Percentiles rank a stretch among this genome's conserved stretches.
Conservation (phyloP, 2,329 filamentous ascomycete species). For the Lachnellula subtilissima region DNA sequence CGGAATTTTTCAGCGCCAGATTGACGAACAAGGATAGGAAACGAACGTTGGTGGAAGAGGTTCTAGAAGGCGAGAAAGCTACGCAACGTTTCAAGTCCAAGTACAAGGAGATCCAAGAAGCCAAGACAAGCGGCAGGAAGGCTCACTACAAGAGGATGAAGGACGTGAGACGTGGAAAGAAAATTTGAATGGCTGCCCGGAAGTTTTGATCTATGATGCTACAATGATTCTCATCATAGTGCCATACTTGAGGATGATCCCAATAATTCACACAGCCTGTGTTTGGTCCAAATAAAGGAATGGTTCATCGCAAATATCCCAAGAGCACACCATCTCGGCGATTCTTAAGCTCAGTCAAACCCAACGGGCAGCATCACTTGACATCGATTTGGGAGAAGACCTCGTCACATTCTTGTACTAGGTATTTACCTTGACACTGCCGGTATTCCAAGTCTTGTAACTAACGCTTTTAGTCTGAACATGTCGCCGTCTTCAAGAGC, state of each 20-base stretch:
- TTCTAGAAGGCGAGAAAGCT: slow-evolving; percentile 62
- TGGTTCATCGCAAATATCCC: too few relatives aligned
- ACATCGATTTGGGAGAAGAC: too few relatives aligned
- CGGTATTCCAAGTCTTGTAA: too few relatives aligned
- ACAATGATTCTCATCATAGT: not conserved
- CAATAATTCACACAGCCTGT: too few relatives aligned
- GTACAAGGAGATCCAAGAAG: slow-evolving; percentile 76
- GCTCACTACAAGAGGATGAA: slow-evolving; percentile 79
- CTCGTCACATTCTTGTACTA: too few relatives aligned
- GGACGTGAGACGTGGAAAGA: slow-evolving; percentile 29
- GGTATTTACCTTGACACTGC: too few relatives aligned
- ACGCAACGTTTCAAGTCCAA: slow-evolving; percentile 77
- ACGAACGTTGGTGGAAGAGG: slow-evolving; percentile 79
- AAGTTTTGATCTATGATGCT: not conserved
- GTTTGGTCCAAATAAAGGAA: too few relatives aligned
- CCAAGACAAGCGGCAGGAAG: slow-evolving; percentile 85
- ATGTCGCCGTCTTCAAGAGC: too few relatives aligned
- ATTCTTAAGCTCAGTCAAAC: too few relatives aligned
- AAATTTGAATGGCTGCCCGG: slow-evolving; percentile 3
- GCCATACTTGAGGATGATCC: not conserved
- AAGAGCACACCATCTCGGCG: too few relatives aligned
- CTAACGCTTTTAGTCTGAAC: too few relatives aligned
- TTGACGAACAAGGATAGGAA: slow-evolving; percentile 85
- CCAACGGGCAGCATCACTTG: too few relatives aligned
- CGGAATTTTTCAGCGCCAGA: slow-evolving; percentile 78